These are phyloP conservation scores for Seiridium cupressi DNA, from an alignment of 2,329 filamentous ascomycete species.

Conservation along the genomic window DNA sequence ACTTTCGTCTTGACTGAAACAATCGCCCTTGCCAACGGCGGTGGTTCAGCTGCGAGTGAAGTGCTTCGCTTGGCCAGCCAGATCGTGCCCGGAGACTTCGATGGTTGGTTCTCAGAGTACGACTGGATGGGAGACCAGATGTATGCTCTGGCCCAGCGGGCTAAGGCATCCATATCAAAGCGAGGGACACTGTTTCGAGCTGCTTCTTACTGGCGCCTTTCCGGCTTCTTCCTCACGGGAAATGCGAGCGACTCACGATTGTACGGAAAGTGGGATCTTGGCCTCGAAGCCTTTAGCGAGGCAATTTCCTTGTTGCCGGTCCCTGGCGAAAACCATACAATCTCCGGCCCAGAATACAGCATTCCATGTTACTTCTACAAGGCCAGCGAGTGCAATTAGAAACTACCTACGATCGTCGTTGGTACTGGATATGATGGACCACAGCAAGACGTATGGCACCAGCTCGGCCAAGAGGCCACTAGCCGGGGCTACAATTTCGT, in stretches of 20 bases:
- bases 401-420: slow-evolving; percentile 32
- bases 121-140: slow-evolving; percentile 18
- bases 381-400: slow-evolving; percentile 7
- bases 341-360: slow-evolving; percentile 23
- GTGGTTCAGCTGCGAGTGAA: slow-evolving; percentile 28
- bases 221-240: slow-evolving; percentile 39
- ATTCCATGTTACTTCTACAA: slow-evolving; percentile 18
- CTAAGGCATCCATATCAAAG: slow-evolving; percentile 16
- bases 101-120: slow-evolving; percentile 20
- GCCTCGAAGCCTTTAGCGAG: slow-evolving; percentile 33
- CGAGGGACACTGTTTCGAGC: slow-evolving; percentile 34
- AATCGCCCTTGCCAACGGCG: slow-evolving; percentile 10
- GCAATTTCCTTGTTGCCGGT: slow-evolving; percentile 32
- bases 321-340: slow-evolving; percentile 31
- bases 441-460: slow-evolving; percentile 34
- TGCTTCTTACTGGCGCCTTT: slow-evolving; percentile 37
- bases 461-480: slow-evolving; percentile 13
- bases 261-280: slow-evolving; percentile 32
- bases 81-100: slow-evolving; percentile 21
- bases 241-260: slow-evolving; percentile 39
- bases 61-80: slow-evolving; percentile 25
- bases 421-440: slow-evolving; percentile 33
- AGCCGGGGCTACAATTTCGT: slow-evolving; percentile 39
- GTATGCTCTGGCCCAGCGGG: slow-evolving; percentile 14
- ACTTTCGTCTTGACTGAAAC: slow-evolving; percentile 10